Evolutionary conservation across 2,329 filamentous ascomycete genomes (phyloP), one percentile per base, ranked within the genome.

Genomic region (Talaromyces rugulosus): DNA sequence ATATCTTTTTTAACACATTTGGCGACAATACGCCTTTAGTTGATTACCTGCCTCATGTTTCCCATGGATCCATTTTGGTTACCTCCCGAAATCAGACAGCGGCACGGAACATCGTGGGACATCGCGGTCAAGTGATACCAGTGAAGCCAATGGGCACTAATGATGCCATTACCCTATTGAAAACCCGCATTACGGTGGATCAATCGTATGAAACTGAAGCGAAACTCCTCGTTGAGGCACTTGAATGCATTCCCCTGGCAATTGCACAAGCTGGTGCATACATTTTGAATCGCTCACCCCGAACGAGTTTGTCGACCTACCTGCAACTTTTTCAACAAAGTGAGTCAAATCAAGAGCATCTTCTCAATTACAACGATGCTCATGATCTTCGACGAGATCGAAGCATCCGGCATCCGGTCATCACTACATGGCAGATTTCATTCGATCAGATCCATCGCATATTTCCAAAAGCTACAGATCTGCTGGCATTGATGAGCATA

Each of bases 391-490:
- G 47, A n/a, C 58, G 58, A 42, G 58, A 59, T 30, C 18, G 4
- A 61, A 74, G 4, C 75, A 80, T 62, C 66, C 65, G 72, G 77
- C 16, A 71, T 52, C 66, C 67, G 1, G 67, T 74, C 30, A 23
- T 70, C 16, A 30, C 66, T 3, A 75, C 73, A 0, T 75, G 69
- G 73, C 68, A 71, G 55, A 71, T 75, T 42, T 72, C 73, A 11
- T 75, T 75, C 58, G 66, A 74, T 30, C 55, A 70, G 27, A 71
- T 75, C 18, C 66, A 53, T 0, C 14, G 65, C 50, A 62, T 27
- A 34, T 62, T 59, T 14, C 68, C 63, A 33, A 64, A 63, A 1
- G 69, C 73, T 7, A 66, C 68, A 23, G 65, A 70, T 28, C 57
- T 72, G 2, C 53, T 74, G 9, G 69, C 69, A 5, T 56, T 72